Conservation (phyloP, 1,284 basidiomycete species). For the Sporisorium scitamineum region DNA sequence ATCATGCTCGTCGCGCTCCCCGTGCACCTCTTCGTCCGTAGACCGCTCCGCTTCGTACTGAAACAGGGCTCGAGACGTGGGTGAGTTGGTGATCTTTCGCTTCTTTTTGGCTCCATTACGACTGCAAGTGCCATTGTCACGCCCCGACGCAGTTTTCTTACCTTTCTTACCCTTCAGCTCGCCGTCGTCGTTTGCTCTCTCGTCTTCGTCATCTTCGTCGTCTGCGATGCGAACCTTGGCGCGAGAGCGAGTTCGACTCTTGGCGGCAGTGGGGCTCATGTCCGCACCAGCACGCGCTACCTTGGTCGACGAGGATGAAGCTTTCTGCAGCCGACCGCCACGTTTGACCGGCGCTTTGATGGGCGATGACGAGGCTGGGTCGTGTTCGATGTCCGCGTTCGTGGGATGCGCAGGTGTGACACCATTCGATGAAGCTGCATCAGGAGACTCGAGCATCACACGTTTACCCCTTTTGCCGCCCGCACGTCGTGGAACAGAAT, state of each 20-base stretch:
- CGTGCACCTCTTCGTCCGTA: constrained; percentile 78
- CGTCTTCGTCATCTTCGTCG: constrained; percentile 13
- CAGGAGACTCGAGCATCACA: constrained; percentile 28
- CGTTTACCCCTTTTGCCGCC: constrained; percentile 18
- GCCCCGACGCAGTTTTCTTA: constrained; percentile 11
- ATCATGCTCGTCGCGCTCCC: constrained; percentile 71
- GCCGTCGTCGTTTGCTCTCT: constrained; percentile 5
- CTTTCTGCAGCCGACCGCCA: constrained; percentile 23
- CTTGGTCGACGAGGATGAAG: constrained; percentile 7
- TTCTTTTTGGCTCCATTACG: constrained; percentile 16
- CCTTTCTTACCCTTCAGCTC: constrained; percentile 19
- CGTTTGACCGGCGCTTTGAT: constrained; percentile 39
- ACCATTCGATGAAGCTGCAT: not conserved
- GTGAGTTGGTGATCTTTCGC: constrained; percentile 64
- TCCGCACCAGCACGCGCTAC: constrained; percentile 3
- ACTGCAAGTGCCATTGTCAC: not conserved
- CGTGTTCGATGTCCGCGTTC: constrained; percentile 13
- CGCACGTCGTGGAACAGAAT: constrained; percentile 41
- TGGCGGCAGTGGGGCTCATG: constrained; percentile 25
- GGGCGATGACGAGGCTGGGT: constrained; percentile 32
- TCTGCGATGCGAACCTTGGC: constrained; percentile 10
- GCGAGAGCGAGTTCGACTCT: constrained; percentile 11
- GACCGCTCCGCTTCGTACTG: constrained; percentile 79
- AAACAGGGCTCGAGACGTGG: constrained; percentile 72
- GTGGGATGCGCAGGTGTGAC: not conserved